Evolutionary conservation across 2,329 filamentous ascomycete species (phyloP), one percentile per base, ranked within the genome.

Genomic region (Amphichorda felina): DNA sequence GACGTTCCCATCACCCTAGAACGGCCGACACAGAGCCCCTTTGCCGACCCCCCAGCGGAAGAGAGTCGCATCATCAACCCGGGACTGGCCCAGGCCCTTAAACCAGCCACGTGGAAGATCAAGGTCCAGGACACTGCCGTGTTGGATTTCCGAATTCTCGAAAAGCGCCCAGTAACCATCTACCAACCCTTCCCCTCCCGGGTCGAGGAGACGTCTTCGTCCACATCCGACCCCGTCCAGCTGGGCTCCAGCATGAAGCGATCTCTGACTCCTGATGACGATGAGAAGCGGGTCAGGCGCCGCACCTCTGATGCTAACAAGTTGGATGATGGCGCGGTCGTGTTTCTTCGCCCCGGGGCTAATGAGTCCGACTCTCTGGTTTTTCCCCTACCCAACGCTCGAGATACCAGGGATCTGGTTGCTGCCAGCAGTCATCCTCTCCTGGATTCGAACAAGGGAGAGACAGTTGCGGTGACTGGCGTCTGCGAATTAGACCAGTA

Each of bases 51-150:
- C 43, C 43, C 55, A n/a, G 49, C 61, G 41, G 61, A 59, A 40
- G 65, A 63, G 17, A 50, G 50, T n/a, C 56, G 61, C 45, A 49
- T 59, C 43, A 59, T 68, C 45, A 58, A 64, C 26, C 65, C 65
- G 1, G 54, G 56, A 3, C 55, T 54, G 11, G 60, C 57, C 41
- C 67, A 63, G 46, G 61, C 63, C 19, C 49, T 75, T 24, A 60
- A 53, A 13, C 72, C 71, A 3, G 71, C 70, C 21, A 71, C 70
- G 2, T 76, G 71, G 70, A 61, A 68, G 39, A 73, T 75, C 43
- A 62, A 56, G 37, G 60, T 74, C 42, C 54, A 57, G 32, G 55
- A 61, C 30, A 54, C 61, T 17, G 64, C 68, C 16, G 63, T 75
- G 8, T 54, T 75, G 24, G 72, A 76, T 48, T 75, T 75, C 40